Evolutionary conservation across 1,139 yeast species (phyloP).

Genomic region (Yamadazyma friedrichii): DNA sequence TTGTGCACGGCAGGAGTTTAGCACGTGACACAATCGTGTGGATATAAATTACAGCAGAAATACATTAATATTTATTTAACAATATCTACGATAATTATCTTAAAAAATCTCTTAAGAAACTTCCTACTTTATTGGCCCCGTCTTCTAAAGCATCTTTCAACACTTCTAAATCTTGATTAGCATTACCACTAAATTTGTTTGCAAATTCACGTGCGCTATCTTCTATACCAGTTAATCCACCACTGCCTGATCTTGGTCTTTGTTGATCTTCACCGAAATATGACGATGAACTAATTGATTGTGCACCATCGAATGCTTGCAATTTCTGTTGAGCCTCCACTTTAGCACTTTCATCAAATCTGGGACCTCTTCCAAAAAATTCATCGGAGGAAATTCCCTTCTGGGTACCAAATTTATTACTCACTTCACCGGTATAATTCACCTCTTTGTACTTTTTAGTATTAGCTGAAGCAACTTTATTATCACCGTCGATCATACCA

Average conservation of each 20-base stretch:
- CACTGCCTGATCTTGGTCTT: slow-evolving; percentile 22
- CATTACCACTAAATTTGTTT: slow-evolving; percentile 63
- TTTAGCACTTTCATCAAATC: slow-evolving; percentile 74
- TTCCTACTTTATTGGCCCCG: slow-evolving; percentile 87
- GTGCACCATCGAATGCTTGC: slow-evolving; percentile 81
- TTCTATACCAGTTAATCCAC: slow-evolving; percentile 45
- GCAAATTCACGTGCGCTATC: slow-evolving; percentile 67
- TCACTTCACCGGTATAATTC: slow-evolving; percentile 67
- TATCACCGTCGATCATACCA: slow-evolving; percentile 66
- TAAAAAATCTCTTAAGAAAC: slow-evolving; percentile 79
- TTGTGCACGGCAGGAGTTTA: not conserved
- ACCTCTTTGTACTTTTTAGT: slow-evolving; percentile 47
- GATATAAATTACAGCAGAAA: no score
- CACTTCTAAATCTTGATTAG: slow-evolving; percentile 85
- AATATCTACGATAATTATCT: slow-evolving; percentile 28
- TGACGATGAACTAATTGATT: slow-evolving; percentile 84
- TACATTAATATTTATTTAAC: not conserved
- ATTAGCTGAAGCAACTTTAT: slow-evolving; percentile 29
- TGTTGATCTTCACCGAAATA: slow-evolving; percentile 84
- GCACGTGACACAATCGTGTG: no score
- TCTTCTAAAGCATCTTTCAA: slow-evolving; percentile 91
- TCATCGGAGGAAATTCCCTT: slow-evolving; percentile 96
- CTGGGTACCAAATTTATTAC: slow-evolving; percentile 78
- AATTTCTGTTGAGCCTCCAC: slow-evolving; percentile 78
- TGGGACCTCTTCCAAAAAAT: slow-evolving; percentile 81